Evolutionary conservation across 1,284 basidiomycete genomes (phyloP).

Genomic region (Thelephora terrestris): DNA sequence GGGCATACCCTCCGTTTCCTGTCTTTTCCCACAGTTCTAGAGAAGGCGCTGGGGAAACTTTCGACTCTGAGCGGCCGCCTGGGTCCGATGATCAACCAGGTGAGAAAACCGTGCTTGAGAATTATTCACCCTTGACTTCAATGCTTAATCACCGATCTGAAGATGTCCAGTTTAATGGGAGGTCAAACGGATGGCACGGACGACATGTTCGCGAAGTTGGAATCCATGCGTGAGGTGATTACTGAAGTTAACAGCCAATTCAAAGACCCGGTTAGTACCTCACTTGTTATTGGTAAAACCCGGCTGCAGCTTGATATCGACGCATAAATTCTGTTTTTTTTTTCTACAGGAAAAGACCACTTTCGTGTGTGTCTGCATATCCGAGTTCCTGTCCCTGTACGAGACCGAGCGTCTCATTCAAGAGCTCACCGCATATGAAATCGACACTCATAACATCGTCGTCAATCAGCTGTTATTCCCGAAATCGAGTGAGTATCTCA

Average conservation of each 20-base stretch:
- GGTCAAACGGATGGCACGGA: constrained; percentile 80
- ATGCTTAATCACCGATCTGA: constrained; percentile 1
- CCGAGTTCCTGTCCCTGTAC: constrained; percentile 95
- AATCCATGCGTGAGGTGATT: constrained; percentile 94
- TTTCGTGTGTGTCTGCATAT: constrained; percentile 97
- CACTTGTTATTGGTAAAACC: background rate
- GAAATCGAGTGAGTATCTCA: constrained; percentile 56
- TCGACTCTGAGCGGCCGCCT: constrained; percentile 87
- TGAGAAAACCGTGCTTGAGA: constrained; percentile 20
- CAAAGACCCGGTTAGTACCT: constrained; percentile 81
- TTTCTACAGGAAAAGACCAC: constrained; percentile 88
- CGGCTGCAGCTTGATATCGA: background rate
- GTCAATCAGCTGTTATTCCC: constrained; percentile 97
- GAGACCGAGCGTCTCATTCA: constrained; percentile 98
- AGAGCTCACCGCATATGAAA: constrained; percentile 92
- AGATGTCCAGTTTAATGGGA: constrained; percentile 96
- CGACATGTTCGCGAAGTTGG: constrained; percentile 98
- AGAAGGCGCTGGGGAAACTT: constrained; percentile 95
- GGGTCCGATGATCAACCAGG: constrained; percentile 94
- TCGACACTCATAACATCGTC: constrained; percentile 98
- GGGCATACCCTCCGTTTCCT: constrained; percentile 98
- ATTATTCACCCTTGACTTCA: background rate
- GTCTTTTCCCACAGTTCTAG: constrained; percentile 94
- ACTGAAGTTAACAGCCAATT: constrained; percentile 99
- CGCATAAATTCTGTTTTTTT: background rate